Evolutionary conservation across 2,329 filamentous ascomycete species (phyloP).

Genomic region (Ophiocordyceps sinensis): DNA sequence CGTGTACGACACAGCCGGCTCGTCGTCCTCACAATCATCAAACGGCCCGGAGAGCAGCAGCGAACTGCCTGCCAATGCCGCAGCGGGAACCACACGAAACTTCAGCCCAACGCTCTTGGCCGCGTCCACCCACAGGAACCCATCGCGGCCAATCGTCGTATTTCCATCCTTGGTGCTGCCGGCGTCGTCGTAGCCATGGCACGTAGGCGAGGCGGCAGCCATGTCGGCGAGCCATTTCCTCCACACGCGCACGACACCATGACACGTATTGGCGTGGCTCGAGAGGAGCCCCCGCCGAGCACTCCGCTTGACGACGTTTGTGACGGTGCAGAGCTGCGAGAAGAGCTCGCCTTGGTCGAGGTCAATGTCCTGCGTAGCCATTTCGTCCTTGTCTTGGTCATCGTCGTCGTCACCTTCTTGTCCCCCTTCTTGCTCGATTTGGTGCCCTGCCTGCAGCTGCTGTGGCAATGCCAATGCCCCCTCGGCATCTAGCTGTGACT

Average conservation of each 20-base stretch:
- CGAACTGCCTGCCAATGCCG: slow-evolving; percentile 12
- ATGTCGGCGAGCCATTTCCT: slow-evolving; percentile 51
- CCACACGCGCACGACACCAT: slow-evolving; percentile 57
- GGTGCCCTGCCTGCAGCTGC: no score
- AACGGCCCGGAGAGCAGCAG: slow-evolving; percentile 42
- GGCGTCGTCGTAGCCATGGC: background rate
- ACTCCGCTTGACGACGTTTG: slow-evolving; percentile 53
- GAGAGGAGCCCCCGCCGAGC: slow-evolving; percentile 46
- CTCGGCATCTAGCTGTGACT: background rate
- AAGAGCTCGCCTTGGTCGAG: slow-evolving; percentile 60
- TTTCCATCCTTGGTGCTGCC: background rate
- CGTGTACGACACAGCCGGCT: slow-evolving; percentile 48
- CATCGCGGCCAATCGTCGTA: slow-evolving; percentile 3
- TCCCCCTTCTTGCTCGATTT: background rate
- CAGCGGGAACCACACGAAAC: slow-evolving; percentile 38
- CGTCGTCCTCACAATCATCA: slow-evolving; percentile 30
- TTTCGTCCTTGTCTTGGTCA: slow-evolving; percentile 18
- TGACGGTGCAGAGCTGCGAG: slow-evolving; percentile 55
- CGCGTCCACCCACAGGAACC: slow-evolving; percentile 55
- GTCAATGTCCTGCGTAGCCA: slow-evolving; percentile 43
- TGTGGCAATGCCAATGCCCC: no score
- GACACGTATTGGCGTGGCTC: slow-evolving; percentile 49
- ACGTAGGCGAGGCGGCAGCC: slow-evolving; percentile 6
- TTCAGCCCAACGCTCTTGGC: slow-evolving; percentile 51
- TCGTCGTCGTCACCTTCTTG: slow-evolving; percentile 1